Evolutionary conservation across 345 rosid genomes (phyloP), one percentile per base, ranked within the genome.

Genomic region (Microthlaspi erraticum): DNA sequence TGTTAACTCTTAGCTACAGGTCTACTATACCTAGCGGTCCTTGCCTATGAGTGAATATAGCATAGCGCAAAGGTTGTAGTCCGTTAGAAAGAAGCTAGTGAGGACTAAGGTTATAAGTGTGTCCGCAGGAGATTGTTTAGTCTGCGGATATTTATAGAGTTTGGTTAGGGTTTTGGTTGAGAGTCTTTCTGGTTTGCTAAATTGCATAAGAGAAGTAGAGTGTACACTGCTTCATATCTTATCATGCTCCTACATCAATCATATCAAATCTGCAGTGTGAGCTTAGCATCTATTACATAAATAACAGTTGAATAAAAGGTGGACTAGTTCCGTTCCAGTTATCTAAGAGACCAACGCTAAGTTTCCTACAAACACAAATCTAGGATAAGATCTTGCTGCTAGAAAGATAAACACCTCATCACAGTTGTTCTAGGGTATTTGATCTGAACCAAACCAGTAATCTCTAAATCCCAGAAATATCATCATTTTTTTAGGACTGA

Each of bases 401-500:
- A 72, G 5, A 46, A 37, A 37, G 59, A 56, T 29, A 26, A 68
- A 64, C 39, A 36, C 29, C 6, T 19, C 3, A 68, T 26, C 29
- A 48, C 10, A 70, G 66, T 16, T 58, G 58, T 23, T 42, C 46
- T 1, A 42, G 4, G 48, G 8, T 42, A 17, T 41, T 41, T 12
- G 14, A n/a, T n/a, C n/a, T n/a, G n/a, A n/a, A n/a, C n/a, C n/a
- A n/a, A n/a, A n/a, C n/a, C n/a, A n/a, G 45, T 58, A 46, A 44
- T 46, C 38, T 58, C 48, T 23, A 57, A 34, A 57, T 19, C 26
- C 6, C 36, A 57, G 56, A 45, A 10, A 56, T 39, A 31, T 42
- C 60, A 66, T 38, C 51, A 66, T 52, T 51, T 55, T 37, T 32
- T 32, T 13, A 66, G 61, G 57, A 52, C 8, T 17, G 33, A 55